Evolutionary conservation across 441 rosid species (phyloP), one percentile per base, ranked within the genome.

Genomic region (Eruca vesicaria): DNA sequence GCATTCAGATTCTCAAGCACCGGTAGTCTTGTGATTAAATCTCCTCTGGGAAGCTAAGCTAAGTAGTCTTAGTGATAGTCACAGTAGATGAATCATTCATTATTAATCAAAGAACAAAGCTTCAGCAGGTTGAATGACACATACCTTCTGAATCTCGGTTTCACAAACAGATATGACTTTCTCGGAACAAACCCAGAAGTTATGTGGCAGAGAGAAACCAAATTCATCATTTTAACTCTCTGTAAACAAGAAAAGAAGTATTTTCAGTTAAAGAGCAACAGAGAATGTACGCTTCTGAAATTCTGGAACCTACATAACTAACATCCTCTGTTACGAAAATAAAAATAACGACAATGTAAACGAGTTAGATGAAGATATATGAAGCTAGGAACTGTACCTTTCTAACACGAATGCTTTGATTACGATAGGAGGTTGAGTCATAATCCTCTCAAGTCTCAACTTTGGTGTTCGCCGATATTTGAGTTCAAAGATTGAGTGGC

Each of bases 1-100:
- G 61, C 61, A 45, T 11, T 68, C 18, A 71, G 26, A 43, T 26
- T 71, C 0, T 3, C 31, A n/a, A 77, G 58, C 12, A 58, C 32
- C 1, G 21, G 58, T 60, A 66, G 2, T 29, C 76, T 77, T 66
- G 68, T 26, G 76, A 71, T 23, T 19, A 19, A 2, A 50, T 15
- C 31, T 66, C 77, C 73, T 71, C 72, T 66, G 73, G 56, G 32
- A 77, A 72, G 19, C 68, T 66, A 77, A 66, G 80, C 64, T 60
- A 59, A 71, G 69, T 26, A 19, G n/a, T 15, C 26, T 77, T 71
- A 71, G 64, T 76, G 43, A 75, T 1, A 68, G n/a, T 16, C 29
- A 68, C 31, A 67, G 63, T 43, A 57, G 26, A 70, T 70, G 52
- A 63, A 63, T 32, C 55, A 67, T 9, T 10, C 7, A 21, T 29